Evolutionary conservation across 495 filamentous ascomycete genomes (phyloP).

Genomic region (Trichoderma asperelloides): DNA sequence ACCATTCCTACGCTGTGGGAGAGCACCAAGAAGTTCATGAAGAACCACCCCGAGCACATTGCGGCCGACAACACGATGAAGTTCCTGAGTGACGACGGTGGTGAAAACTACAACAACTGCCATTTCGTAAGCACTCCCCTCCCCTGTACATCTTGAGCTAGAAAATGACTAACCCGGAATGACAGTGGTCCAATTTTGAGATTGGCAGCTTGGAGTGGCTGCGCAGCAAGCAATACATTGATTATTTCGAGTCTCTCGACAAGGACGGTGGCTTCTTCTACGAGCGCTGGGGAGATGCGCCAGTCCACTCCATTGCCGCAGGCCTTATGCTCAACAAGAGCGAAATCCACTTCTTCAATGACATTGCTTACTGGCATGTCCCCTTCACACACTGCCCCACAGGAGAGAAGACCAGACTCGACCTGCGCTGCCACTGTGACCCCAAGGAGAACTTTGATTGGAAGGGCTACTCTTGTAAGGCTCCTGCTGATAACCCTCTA

Average conservation of each 20-base stretch:
- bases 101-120: conserved; percentile 88
- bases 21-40: conserved; percentile 83
- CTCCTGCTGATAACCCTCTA: background rate
- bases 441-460: conserved; percentile 97
- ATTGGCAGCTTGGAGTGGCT: conserved; percentile 80
- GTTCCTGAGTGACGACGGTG: conserved; percentile 85
- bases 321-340: conserved; percentile 78
- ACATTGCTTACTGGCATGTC: conserved; percentile 98
- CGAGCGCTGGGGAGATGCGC: conserved; percentile 86
- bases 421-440: conserved; percentile 87
- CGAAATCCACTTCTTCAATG: conserved; percentile 96
- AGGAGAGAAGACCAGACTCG: conserved; percentile 65
- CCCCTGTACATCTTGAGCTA: background rate
- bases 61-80: conserved; percentile 75
- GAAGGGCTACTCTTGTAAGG: conserved; percentile 92
- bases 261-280: conserved; percentile 87
- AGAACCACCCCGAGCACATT: conserved; percentile 80
- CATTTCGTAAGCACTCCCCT: conserved; percentile 68
- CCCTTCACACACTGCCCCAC: conserved; percentile 97
- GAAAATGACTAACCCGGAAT: background rate
- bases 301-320: conserved; percentile 91
- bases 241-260: conserved; percentile 74
- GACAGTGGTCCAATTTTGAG: conserved; percentile 87
- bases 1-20: conserved; percentile 96
- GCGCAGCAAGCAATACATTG: conserved; percentile 65